Percentiles rank a stretch among this genome's conserved stretches.
Evolutionary conservation across 176 grass and related monocot species (phyloP).

Genomic region (Triticum monococcum): DNA sequence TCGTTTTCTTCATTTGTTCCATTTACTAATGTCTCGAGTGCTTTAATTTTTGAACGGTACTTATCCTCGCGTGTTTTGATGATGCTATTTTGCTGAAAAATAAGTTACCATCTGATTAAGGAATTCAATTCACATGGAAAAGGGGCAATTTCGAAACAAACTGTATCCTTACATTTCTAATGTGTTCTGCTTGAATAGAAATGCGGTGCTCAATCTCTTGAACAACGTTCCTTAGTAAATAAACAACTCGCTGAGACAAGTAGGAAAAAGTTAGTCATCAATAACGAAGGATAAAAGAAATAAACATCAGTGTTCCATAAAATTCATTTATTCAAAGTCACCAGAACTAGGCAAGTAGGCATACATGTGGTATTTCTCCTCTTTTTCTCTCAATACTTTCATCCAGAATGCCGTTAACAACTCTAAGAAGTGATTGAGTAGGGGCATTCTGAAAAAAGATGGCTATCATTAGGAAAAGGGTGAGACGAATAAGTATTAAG

Average conservation of each 20-base stretch:
- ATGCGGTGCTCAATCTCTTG: slow-evolving; percentile 96
- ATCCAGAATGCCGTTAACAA: slow-evolving; percentile 91
- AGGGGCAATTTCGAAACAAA: slow-evolving; percentile 24
- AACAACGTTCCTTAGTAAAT: slow-evolving; percentile 83
- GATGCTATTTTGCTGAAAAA: slow-evolving; percentile 82
- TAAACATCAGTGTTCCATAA: not conserved
- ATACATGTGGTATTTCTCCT: slow-evolving; percentile 98
- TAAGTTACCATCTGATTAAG: slow-evolving; percentile 20
- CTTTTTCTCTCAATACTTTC: slow-evolving; percentile 97
- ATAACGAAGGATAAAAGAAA: slow-evolving; percentile 16
- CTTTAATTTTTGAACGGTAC: slow-evolving; percentile 87
- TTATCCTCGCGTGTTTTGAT: slow-evolving; percentile 82
- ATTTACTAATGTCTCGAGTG: slow-evolving; percentile 82
- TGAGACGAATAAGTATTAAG: not conserved
- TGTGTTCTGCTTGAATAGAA: slow-evolving; percentile 91
- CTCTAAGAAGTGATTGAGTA: slow-evolving; percentile 93
- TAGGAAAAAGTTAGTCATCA: slow-evolving; percentile 29
- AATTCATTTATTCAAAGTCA: not conserved
- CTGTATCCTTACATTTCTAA: slow-evolving; percentile 71
- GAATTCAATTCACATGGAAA: slow-evolving; percentile 12
- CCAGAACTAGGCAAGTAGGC: slow-evolving; percentile 32
- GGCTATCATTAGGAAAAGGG: slow-evolving; percentile 28
- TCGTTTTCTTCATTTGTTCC: slow-evolving; percentile 97
- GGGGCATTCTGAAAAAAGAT: slow-evolving; percentile 73
- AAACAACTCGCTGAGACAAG: slow-evolving; percentile 67